Evolutionary conservation across 306 rosid species (phyloP).

Genomic region (Vigna angularis): DNA sequence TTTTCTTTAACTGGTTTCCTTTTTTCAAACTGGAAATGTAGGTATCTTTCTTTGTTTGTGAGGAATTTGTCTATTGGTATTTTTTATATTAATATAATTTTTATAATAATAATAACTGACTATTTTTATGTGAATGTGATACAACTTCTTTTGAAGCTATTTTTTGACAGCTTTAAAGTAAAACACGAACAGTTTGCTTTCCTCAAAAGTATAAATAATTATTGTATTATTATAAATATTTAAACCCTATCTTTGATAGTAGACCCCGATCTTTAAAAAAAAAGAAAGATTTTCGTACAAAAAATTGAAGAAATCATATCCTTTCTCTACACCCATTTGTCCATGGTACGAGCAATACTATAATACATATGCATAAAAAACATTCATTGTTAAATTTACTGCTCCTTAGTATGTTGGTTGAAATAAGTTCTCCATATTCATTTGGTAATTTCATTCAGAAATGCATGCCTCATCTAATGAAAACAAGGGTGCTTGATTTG

Average conservation of each 20-base stretch:
- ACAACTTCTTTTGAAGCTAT: neutral
- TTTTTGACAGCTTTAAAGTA: neutral
- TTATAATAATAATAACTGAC: neutral
- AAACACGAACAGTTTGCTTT: neutral
- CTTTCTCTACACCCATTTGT: no score
- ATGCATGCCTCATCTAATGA: conserved; percentile 8
- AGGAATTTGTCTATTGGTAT: conserved; percentile 5
- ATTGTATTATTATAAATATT: neutral
- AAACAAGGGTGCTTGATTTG: conserved; percentile 24
- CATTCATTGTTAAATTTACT: no score
- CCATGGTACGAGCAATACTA: no score
- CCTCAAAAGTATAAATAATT: neutral
- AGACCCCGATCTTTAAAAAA: neutral
- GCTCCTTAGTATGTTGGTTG: no score
- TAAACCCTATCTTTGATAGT: neutral
- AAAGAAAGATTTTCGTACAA: no score
- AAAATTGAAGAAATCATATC: no score
- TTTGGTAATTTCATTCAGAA: neutral
- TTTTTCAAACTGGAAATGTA: conserved; percentile 14
- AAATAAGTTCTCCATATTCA: no score
- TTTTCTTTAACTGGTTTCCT: conserved; percentile 37
- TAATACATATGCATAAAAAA: no score
- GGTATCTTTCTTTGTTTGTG: conserved; percentile 7
- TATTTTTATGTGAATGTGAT: neutral
- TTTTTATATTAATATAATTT: conserved; percentile 8